Evolutionary conservation across 2,329 filamentous ascomycete genomes (phyloP), one percentile per base, ranked within the genome.

Genomic region (Cladosporium colombiae): DNA sequence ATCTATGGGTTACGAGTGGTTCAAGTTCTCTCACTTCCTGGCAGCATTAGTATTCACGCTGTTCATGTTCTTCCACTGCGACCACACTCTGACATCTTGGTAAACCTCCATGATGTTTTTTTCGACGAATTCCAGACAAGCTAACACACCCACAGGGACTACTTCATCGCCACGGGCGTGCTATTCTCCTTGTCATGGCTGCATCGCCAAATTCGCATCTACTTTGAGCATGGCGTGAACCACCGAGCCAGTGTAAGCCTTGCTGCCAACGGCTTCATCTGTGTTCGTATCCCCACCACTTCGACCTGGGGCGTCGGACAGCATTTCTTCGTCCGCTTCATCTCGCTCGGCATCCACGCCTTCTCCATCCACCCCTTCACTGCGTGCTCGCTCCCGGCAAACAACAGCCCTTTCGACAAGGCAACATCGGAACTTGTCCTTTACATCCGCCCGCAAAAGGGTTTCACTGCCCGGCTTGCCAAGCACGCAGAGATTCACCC

Each of bases 11-110:
- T 88, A 88, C 71, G 86, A 89, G 68, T 84, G 86, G 70, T 88
- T 88, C 82, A 88, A 88, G 69, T 79, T 79, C 3, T 82, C 83
- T 0, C 86, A 88, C 70, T 81, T 84, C 66, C 65, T 85, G 23
- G 80, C 81, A 3, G 85, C 82, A 0, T 68, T 84, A 3, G 69
- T 86, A 1, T 88, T 88, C 69, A 76, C 87, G 21, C 59, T 88
- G 10, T 85, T 86, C 71, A 84, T 88, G 74, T 88, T 88, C 75
- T 78, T 86, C 61, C 86, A 88, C 74, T 88, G 86, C 72, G 81
- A 85, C 72, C 83, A 81, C 73, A 80, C 77, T 0, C 77, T 88
- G 14, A 81, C 82, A 1, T 86, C 85, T 2, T 87, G 83, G 83
- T 62, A 55, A 3, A 49, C 29, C 3, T 29, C 55, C 68, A 29